These are phyloP conservation scores for Panaeolus papilionaceus DNA, from an alignment of 768 basidiomycete species.

Conservation along the genomic window DNA sequence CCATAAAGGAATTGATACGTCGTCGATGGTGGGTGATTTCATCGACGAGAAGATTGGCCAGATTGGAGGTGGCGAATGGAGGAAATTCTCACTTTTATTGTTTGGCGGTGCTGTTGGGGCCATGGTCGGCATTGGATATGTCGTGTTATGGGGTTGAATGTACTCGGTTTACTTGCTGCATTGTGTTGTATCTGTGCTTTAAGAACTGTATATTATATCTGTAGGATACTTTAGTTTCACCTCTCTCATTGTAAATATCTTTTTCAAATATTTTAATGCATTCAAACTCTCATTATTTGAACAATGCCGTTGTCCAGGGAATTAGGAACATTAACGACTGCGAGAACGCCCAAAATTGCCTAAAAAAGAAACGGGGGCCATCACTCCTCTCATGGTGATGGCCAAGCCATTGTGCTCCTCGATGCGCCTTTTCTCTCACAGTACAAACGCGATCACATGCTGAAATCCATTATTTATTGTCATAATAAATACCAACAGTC, in stretches of 20 bases:
- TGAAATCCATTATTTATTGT: neutral
- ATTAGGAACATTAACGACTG: too few relatives aligned
- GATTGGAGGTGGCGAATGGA: neutral
- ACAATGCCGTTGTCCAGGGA: too few relatives aligned
- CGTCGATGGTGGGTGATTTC: neutral
- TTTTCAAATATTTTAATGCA: too few relatives aligned
- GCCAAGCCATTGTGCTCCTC: too few relatives aligned
- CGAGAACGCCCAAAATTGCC: too few relatives aligned
- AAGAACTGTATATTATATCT: too few relatives aligned
- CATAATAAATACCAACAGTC: neutral
- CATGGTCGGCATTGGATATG: neutral
- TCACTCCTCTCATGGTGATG: too few relatives aligned
- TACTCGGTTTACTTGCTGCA: neutral
- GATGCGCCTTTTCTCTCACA: neutral
- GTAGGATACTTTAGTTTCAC: too few relatives aligned
- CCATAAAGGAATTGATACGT: neutral
- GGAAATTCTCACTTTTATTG: neutral
- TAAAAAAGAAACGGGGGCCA: too few relatives aligned
- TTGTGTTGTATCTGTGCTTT: neutral
- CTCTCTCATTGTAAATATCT: too few relatives aligned
- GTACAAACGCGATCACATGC: neutral
- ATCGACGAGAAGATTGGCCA: neutral
- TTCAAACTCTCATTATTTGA: too few relatives aligned
- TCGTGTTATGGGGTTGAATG: neutral
- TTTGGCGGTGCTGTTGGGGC: neutral